These are phyloP conservation scores for Gyrodon lividus DNA, from an alignment of 768 basidiomycete genomes.

Conservation along the genomic window DNA sequence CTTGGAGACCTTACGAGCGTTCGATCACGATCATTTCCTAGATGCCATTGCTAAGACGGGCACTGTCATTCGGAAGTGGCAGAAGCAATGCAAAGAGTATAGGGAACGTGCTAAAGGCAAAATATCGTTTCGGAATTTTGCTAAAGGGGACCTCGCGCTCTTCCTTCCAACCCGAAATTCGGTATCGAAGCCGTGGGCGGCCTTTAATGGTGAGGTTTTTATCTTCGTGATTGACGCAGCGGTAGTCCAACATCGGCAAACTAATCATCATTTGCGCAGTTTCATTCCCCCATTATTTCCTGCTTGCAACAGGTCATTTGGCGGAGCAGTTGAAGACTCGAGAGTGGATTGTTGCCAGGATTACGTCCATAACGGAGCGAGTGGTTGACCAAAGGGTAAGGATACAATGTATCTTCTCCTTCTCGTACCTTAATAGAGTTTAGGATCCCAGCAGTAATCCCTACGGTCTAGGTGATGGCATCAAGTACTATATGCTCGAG, in stretches of 20 bases:
- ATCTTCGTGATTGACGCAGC: not conserved
- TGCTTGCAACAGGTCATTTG: conserved; percentile 81
- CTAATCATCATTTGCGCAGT: conserved; percentile 46
- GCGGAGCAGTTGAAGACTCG: conserved; percentile 87
- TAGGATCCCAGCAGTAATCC: conserved; percentile 85
- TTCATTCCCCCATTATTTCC: conserved; percentile 96
- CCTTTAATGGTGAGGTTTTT: conserved; percentile 81
- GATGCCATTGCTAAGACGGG: conserved; percentile 80
- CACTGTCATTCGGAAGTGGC: conserved; percentile 93
- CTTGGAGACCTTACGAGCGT: conserved; percentile 65
- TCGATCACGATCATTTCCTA: conserved; percentile 83
- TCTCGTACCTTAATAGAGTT: conserved; percentile 2
- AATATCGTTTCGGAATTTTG: conserved; percentile 94
- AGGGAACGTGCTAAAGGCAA: conserved; percentile 94
- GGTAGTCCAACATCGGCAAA: not conserved
- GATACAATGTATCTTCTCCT: not conserved
- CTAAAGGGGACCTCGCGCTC: conserved; percentile 91
- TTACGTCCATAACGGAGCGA: conserved; percentile 83
- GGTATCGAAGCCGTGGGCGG: conserved; percentile 93
- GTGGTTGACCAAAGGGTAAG: conserved; percentile 76
- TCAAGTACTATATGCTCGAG: conserved; percentile 92
- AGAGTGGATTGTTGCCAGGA: conserved; percentile 94
- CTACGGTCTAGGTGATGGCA: conserved; percentile 83
- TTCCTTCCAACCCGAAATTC: conserved; percentile 97
- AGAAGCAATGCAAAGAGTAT: conserved; percentile 95